Evolutionary conservation across 2,329 filamentous ascomycete genomes (phyloP).

Genomic region (Exophiala bonariae): DNA sequence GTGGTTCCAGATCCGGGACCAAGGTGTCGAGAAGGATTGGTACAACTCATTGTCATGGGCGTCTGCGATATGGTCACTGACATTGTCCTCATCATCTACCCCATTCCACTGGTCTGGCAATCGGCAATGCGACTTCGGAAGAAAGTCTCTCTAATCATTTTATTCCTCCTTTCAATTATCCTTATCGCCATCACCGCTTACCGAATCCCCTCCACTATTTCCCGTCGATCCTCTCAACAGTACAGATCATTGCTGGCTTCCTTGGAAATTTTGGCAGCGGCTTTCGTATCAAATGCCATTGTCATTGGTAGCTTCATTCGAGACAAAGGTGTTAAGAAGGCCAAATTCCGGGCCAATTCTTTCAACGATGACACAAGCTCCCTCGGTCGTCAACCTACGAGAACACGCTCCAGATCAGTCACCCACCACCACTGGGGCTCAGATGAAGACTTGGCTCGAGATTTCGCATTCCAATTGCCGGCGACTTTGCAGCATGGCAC

Average conservation of each 20-base stretch:
- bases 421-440: slow-evolving; percentile 77
- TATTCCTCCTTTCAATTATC: slow-evolving; percentile 82
- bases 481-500: slow-evolving; percentile 46
- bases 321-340: slow-evolving; percentile 86
- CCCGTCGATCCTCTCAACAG: slow-evolving; percentile 71
- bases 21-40: slow-evolving; percentile 81
- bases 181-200: slow-evolving; percentile 79
- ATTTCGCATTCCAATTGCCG: slow-evolving; percentile 69
- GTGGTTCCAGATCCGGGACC: slow-evolving; percentile 82
- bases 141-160: slow-evolving; percentile 73
- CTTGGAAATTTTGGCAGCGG: slow-evolving; percentile 84
- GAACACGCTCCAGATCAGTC: slow-evolving; percentile 58
- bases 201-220: slow-evolving; percentile 76
- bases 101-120: slow-evolving; percentile 80
- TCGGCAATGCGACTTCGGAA: slow-evolving; percentile 75
- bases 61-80: slow-evolving; percentile 86
- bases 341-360: slow-evolving; percentile 67
- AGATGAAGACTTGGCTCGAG: slow-evolving; percentile 84
- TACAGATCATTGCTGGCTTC: slow-evolving; percentile 87
- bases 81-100: slow-evolving; percentile 80
- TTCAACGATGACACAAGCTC: slow-evolving; percentile 43
- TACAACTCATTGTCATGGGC: slow-evolving; percentile 88
- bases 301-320: slow-evolving; percentile 91
- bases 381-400: slow-evolving; percentile 29
- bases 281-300: slow-evolving; percentile 81